Percentiles rank a stretch among this genome's conserved stretches.
These are phyloP conservation scores for Saturnispora bothae DNA, from an alignment of 805 yeast species.

Conservation along the genomic window DNA sequence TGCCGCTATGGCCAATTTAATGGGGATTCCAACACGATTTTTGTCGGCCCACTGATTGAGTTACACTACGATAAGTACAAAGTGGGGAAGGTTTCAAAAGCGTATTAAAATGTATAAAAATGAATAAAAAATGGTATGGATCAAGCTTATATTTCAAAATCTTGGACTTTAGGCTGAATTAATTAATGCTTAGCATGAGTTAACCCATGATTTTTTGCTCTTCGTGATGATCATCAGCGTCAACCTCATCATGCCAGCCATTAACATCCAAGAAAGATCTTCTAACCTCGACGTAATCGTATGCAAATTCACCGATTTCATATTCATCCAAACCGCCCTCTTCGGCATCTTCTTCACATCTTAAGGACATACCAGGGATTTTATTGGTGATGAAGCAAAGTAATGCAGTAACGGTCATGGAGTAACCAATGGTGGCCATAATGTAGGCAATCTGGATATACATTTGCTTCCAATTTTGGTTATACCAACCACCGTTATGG, in stretches of 20 bases:
- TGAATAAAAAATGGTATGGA: too few relatives aligned
- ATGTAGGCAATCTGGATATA: conserved; percentile 83
- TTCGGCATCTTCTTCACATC: conserved; percentile 80
- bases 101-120: too few relatives aligned
- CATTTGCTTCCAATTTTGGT: conserved; percentile 83
- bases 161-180: too few relatives aligned
- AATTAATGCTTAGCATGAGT: too few relatives aligned
- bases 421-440: conserved; percentile 64
- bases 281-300: conserved; percentile 93
- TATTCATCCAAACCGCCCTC: conserved; percentile 89
- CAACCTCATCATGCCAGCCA: conserved; percentile 10
- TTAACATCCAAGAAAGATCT: conserved; percentile 61
- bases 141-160: too few relatives aligned
- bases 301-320: conserved; percentile 98
- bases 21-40: too few relatives aligned
- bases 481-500: conserved; percentile 87
- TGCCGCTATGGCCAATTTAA: too few relatives aligned
- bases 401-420: conserved; percentile 64
- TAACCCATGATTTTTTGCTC: too few relatives aligned
- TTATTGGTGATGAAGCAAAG: conserved; percentile 64
- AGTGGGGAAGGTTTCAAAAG: too few relatives aligned
- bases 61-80: too few relatives aligned
- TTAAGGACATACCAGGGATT: conserved; percentile 72
- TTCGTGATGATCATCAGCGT: neutral
- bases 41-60: too few relatives aligned